Percentiles rank a stretch among this genome's conserved stretches.
Evolutionary conservation across 257 asterid genomes (phyloP).

Genomic region (Leptodermis oblonga): DNA sequence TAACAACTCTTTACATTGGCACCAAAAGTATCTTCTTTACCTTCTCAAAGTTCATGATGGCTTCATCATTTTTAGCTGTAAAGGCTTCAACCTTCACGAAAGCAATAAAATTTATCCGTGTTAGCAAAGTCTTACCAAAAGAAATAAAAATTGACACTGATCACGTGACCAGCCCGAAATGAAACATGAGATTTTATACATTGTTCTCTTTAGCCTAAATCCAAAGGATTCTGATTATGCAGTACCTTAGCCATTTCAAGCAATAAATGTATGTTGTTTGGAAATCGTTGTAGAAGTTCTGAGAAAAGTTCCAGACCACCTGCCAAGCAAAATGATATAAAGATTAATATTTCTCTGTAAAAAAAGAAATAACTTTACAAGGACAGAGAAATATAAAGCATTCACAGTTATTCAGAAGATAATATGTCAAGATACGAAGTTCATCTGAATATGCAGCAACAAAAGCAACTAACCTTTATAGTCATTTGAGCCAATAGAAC

Average conservation of each 20-base stretch:
- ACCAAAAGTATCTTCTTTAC: constrained; percentile 33
- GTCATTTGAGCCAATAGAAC: constrained; percentile 88
- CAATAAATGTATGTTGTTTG: constrained; percentile 74
- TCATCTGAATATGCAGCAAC: background rate
- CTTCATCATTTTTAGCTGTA: constrained; percentile 86
- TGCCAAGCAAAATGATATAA: constrained; percentile 33
- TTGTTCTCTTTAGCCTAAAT: constrained; percentile 1
- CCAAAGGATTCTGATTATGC: constrained; percentile 6
- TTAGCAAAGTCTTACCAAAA: background rate
- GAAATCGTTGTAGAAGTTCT: constrained; percentile 93
- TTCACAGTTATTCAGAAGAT: background rate
- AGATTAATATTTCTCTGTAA: too few species aligned
- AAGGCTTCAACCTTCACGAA: constrained; percentile 72
- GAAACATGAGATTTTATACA: background rate
- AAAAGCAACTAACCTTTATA: constrained; percentile 67
- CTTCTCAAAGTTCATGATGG: constrained; percentile 83
- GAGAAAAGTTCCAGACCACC: constrained; percentile 88
- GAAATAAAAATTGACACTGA: too few species aligned
- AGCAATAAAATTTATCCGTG: background rate
- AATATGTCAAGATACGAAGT: constrained; percentile 2
- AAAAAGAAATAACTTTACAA: background rate
- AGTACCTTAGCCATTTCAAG: constrained; percentile 98
- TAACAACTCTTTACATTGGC: constrained; percentile 10
- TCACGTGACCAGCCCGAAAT: background rate
- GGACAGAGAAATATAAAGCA: background rate